These are phyloP conservation scores for Pleurotus citrinopileatus DNA, from an alignment of 768 basidiomycete species.

Conservation along the genomic window DNA sequence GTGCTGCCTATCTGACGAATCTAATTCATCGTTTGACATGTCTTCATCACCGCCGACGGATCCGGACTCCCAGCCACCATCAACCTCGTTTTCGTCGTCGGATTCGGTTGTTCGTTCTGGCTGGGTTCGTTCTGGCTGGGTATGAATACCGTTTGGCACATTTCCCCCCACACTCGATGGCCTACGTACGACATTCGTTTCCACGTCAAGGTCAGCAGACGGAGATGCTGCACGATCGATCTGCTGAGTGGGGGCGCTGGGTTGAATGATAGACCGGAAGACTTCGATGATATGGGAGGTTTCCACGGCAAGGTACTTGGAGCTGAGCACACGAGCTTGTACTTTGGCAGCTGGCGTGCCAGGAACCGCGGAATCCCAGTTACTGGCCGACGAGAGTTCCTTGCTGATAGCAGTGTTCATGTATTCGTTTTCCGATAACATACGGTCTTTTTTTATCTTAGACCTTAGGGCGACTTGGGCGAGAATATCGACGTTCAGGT, in stretches of 20 bases:
- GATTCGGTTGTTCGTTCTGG: background rate
- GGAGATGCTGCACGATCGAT: constrained; percentile 10
- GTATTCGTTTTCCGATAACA: constrained; percentile 47
- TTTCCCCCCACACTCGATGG: no score
- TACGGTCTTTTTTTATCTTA: constrained; percentile 72
- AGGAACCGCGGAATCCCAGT: constrained; percentile 29
- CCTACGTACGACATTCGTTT: no score
- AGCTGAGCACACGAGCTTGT: constrained; percentile 72
- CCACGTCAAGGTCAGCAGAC: constrained; percentile 17
- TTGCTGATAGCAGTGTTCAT: constrained; percentile 41
- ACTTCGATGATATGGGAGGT: constrained; percentile 49
- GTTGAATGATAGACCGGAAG: constrained; percentile 41
- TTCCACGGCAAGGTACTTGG: constrained; percentile 66
- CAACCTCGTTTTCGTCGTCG: constrained; percentile 23
- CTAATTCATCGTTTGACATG: constrained; percentile 32
- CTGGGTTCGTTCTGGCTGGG: constrained; percentile 11
- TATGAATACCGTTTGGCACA: constrained; percentile 21
- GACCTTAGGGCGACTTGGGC: constrained; percentile 64
- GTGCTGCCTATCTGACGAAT: constrained; percentile 21
- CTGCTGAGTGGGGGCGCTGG: constrained; percentile 13
- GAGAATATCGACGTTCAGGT: constrained; percentile 53
- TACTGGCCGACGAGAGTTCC: constrained; percentile 31
- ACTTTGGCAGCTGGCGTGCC: constrained; percentile 55
- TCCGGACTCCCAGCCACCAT: constrained; percentile 41
- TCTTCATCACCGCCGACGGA: constrained; percentile 29